Evolutionary conservation across 2,329 filamentous ascomycete genomes (phyloP), one percentile per base, ranked within the genome.

Genomic region (Pseudodiploospora longispora): DNA sequence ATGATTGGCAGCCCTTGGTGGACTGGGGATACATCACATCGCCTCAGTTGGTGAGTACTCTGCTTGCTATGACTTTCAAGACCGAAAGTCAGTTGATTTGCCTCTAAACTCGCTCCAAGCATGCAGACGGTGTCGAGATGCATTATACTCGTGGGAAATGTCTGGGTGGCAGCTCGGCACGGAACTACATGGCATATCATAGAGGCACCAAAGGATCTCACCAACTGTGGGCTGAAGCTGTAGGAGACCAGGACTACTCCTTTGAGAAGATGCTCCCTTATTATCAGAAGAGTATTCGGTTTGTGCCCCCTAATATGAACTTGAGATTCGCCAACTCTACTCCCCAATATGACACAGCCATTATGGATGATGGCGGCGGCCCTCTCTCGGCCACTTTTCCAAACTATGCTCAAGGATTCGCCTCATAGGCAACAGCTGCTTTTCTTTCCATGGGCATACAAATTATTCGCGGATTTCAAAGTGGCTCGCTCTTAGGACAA

Each of bases 361-460:
- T 59, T 38, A 19, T 19, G 19, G 19, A 19, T 19, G 43, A 38
- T 6, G 10, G 32, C 27, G 50, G 49, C 10, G 58, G 58, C 5
- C 57, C 59, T 2, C 38, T 64, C 6, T 50, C 52, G 9, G 51
- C 61, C 6, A 53, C 54, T 6, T 59, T 49, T 46, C 40, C 52
- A 32, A 59, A 56, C 48, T 59, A 50, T 34, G 53, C 44, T 40
- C 39, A 54, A n/a, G 38, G 55, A 6, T 55, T 50, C 6, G 39
- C 47, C 28, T 54, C 52, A 1, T 60, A 52, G 52, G 46, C 52
- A 34, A 49, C 47, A 4, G 32, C 33, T 27, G 68, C 60, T 2
- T 57, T 74, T 43, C 50, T 65, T 19, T 59, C 60, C 1, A 61
- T 72, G 9, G 70, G 70, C 1, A 54, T 75, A 27, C 48, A 55